Base-by-base conservation (phyloP, 2,329 filamentous ascomycete species). In the Clonostachys chloroleuca region DNA sequence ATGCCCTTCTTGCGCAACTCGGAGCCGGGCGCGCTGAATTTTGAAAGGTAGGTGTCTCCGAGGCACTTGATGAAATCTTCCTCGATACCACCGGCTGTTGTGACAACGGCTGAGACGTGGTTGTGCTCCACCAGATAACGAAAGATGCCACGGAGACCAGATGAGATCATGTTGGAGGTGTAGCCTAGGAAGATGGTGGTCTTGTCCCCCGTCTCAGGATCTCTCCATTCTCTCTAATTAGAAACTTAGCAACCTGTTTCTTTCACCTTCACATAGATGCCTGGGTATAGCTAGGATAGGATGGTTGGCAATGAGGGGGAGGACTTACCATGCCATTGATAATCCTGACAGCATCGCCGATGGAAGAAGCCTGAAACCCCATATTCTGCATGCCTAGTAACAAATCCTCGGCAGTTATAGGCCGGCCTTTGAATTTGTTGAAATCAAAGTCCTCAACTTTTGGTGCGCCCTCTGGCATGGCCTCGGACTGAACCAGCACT, bases 21-120 rank as follows among this genome's bases (percentile, higher is more conserved):
- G 9, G 87, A 85, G 13, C 94, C 94, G 1, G 79, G 71, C 0
- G 89, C 84, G 45, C 78, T 81, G 69, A 97, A 99, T 2, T 88
- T 85, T 41, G 90, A 89, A 62, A 97, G 83, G 67, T 96, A 99
- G 0, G 94, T 99, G 45, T 90, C 86, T 12, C 87, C 94, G 3
- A 99, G 83, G 59, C 94, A 99, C 73, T 99, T 99, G 78, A 99
- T 99, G 49, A 99, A 84, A 67, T 99, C 94, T 65, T 99, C 94
- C 67, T 99, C 94, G 45, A 99, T 82, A 44, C 94, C 94, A 41
- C 94, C 94, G 0, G 94, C 94, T 0, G 94, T 96, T 20, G 94
- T 96, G 51, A 99, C 94, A 59, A 99, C 89, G 55, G 87, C 88
- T 1, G 90, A 94, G 52, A 99, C 84, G 63, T 97, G 92, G 52